Percentiles rank a stretch among this genome's conserved stretches.
Conservation (phyloP, 192 early-diverging fungal species). For the Paraglomus occultum region DNA sequence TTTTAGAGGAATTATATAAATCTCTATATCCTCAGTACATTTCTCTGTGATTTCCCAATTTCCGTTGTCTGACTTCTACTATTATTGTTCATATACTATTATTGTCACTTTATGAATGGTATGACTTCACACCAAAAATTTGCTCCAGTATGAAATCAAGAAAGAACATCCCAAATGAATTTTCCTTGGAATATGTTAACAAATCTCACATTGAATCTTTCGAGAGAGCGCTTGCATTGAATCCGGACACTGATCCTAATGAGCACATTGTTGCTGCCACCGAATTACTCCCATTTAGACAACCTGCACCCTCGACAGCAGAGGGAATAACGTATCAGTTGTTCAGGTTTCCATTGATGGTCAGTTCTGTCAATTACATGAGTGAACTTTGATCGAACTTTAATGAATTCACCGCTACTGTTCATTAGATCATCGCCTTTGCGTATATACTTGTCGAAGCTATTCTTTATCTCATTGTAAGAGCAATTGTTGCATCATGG, state of each 20-base stretch:
- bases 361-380: conserved; percentile 28
- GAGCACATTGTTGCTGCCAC: conserved; percentile 55
- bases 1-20: too few relatives aligned
- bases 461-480: conserved; percentile 53
- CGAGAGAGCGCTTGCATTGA: conserved; percentile 42
- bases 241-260: conserved; percentile 37
- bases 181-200: conserved; percentile 44
- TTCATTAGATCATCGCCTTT: conserved; percentile 48
- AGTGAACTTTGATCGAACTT: neutral
- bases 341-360: conserved; percentile 53
- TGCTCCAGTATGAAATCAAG: too few relatives aligned
- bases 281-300: conserved; percentile 51
- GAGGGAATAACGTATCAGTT: conserved; percentile 50
- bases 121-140: too few relatives aligned
- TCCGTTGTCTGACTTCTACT: too few relatives aligned
- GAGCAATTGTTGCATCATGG: conserved; percentile 62
- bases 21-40: too few relatives aligned
- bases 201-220: conserved; percentile 49
- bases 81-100: too few relatives aligned
- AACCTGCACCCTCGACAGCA: conserved; percentile 30
- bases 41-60: too few relatives aligned
- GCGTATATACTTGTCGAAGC: conserved; percentile 61
- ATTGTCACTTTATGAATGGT: too few relatives aligned
- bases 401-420: neutral
- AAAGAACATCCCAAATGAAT: conserved; percentile 30